Conservation (phyloP, 352 stramenopile genomes). For the Pythium pectinolyticum region DNA sequence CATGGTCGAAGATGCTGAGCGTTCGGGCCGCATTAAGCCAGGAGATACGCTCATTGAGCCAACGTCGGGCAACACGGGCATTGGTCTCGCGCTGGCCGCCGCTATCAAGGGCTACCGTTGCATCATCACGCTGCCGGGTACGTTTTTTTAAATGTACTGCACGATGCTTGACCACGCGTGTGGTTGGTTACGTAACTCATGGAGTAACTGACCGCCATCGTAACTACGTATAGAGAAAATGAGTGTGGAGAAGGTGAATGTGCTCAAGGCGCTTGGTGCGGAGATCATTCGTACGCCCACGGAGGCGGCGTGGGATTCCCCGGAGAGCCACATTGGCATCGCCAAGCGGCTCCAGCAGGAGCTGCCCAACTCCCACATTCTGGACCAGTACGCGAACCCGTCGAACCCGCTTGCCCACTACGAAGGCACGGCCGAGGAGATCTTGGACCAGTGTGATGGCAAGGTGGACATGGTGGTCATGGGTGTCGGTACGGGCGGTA, state of each 20-base stretch:
- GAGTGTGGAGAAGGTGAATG: slow-evolving; percentile 94
- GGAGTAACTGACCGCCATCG: no score
- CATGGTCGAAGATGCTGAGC: slow-evolving; percentile 93
- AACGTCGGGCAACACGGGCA: slow-evolving; percentile 98
- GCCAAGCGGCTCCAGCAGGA: slow-evolving; percentile 89
- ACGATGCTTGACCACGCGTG: not conserved
- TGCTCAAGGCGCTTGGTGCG: slow-evolving; percentile 93
- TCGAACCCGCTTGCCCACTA: slow-evolving; percentile 95
- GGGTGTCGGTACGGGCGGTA: slow-evolving; percentile 93
- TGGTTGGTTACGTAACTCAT: no score
- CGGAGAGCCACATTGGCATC: slow-evolving; percentile 93
- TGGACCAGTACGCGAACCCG: slow-evolving; percentile 96
- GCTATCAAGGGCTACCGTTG: slow-evolving; percentile 95
- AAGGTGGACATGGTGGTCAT: slow-evolving; percentile 95
- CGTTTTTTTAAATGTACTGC: not conserved
- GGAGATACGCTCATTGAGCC: slow-evolving; percentile 97
- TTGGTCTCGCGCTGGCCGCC: slow-evolving; percentile 95
- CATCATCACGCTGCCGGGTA: slow-evolving; percentile 86
- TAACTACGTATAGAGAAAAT: slow-evolving; percentile 87
- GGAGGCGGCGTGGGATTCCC: slow-evolving; percentile 94
- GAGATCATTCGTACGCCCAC: slow-evolving; percentile 96
- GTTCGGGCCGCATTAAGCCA: slow-evolving; percentile 88
- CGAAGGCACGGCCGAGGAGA: slow-evolving; percentile 93
- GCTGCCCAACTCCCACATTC: slow-evolving; percentile 93
- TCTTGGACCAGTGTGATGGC: slow-evolving; percentile 90